Evolutionary conservation across 768 basidiomycete species (phyloP), one percentile per base, ranked within the genome.

Genomic region (Rhodotorula toruloides): DNA sequence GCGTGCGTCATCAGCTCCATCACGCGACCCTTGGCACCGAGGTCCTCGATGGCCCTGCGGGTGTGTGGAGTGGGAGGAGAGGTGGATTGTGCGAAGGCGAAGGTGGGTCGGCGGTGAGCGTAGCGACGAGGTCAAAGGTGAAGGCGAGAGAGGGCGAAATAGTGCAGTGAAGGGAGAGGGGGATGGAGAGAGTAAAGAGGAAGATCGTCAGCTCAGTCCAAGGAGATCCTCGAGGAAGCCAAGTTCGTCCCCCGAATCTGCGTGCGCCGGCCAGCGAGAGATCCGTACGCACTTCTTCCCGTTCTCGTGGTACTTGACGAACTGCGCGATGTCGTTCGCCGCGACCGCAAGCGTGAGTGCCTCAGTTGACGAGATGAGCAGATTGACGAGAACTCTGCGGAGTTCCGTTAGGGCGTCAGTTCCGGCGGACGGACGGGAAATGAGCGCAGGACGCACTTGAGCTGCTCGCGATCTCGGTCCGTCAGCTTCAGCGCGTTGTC

Each of bases 311-410:
- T 90, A 87, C 76, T 89, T 92, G 66, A 97, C 87, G 75, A 92
- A 98, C 76, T 93, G 89, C 7, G 92, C 94, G 25, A 98, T 77
- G 77, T 99, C 96, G 75, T 92, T 90, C 5, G 86, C 86, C 2
- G 93, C 92, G 27, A 99, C 92, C 21, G 72, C 91, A 11, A 98
- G 84, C 1, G 91, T 89, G 21, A 83, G 72, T 1, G 90, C 81
- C 69, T 97, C 90, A 4, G 79, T 80, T 6, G 87, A 87, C 10
- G 84, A 81, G 59, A 82, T 82, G 63, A 97, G 78, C 1, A 96
- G 78, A 52, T 82, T 83, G 54, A 96, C 82, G 48, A 98, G 81
- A 21, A 40, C 53, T 27, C 53, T 54, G n/a, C n/a, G n/a, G n/a
- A n/a, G n/a, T n/a, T n/a, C n/a, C n/a, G n/a, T n/a, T n/a, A n/a